Base-by-base conservation (phyloP, 139 green algal genomes). In the Edaphochlamys debaryana region DNA sequence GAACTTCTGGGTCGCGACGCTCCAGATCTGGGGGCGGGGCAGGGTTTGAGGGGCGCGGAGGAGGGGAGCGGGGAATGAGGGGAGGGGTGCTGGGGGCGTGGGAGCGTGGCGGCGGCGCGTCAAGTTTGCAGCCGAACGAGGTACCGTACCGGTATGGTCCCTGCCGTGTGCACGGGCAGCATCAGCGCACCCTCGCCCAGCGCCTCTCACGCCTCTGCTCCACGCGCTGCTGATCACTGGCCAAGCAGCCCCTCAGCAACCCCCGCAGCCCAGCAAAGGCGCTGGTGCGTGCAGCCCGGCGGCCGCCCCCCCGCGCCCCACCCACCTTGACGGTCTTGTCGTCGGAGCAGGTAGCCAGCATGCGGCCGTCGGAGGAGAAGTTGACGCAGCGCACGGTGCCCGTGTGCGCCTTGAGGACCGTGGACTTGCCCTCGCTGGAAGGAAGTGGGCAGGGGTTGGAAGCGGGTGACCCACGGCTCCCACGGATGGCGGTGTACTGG, bases 261-360 rank as follows among this genome's bases (percentile, higher is more conserved):
- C n/a, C n/a, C n/a, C n/a, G n/a, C n/a, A n/a, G n/a, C n/a, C n/a
- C n/a, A n/a, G n/a, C n/a, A n/a, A n/a, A n/a, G n/a, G n/a, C n/a
- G n/a, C n/a, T n/a, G n/a, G n/a, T n/a, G n/a, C n/a, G n/a, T n/a
- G n/a, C n/a, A n/a, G n/a, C n/a, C n/a, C n/a, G n/a, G n/a, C n/a
- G n/a, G n/a, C n/a, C n/a, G n/a, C n/a, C n/a, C n/a, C n/a, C n/a
- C n/a, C n/a, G n/a, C n/a, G n/a, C n/a, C n/a, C n/a, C n/a, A n/a
- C n/a, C n/a, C n/a, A 92, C 91, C 93, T 98, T 98, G 69, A 97
- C 83, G 9, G 92, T 96, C 84, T 98, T 98, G 88, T 98, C 95
- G 82, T 98, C 95, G 25, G 92, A 92, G 56, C 79, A 91, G 25
- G 94, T 95, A 38, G 95, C 80, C 41, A 98, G 92, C 84, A 91